Base-by-base conservation (phyloP, 805 yeast species). In the Barnettozyma vustinii region DNA sequence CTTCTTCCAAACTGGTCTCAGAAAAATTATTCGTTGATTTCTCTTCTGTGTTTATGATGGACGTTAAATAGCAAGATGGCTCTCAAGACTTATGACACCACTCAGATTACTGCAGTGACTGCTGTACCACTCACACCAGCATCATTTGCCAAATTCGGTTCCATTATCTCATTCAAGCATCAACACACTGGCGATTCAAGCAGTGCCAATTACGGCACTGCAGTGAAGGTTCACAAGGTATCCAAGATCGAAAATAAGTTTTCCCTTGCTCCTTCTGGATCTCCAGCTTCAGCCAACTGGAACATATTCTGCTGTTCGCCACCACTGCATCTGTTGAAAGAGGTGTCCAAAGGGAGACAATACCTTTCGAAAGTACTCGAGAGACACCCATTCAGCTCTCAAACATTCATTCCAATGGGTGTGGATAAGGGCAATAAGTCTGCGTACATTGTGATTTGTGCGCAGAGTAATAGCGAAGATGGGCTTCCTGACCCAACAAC, bases 151-250 rank as follows among this genome's bases (percentile, higher is more conserved):
- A 73, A 74, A 3, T 90, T 74, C 62, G 97, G 97, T 1, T 80
- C 84, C 0, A 81, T 87, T 10, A 78, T 90, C 40, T 84, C 94
- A 25, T 87, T 95, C 3, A 79, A 77, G 51, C 86, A 88, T 57
- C 95, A 87, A 64, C 43, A 40, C 20, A 9, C 27, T 20, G 30
- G 42, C 26, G 25, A 25, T 16, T 40, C 43, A n/a, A 26, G 30
- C 5, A 67, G 76, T 19, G 97, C 97, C 5, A 91, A 91, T 67
- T 90, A 91, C 61, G 97, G 97, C n/a, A 91, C 97, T 2, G 97
- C 97, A 1, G 71, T 77, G 5, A 91, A 91, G 59, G 64, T 88
- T 42, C 79, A 78, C 53, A 75, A 83, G 52, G 94, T 90, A 5
- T 81, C 94, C 1, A 84, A 88, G 2, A 72, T 86, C 3, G 67